Evolutionary conservation across 495 filamentous ascomycete species (phyloP).

Genomic region (Penicillium silybi): DNA sequence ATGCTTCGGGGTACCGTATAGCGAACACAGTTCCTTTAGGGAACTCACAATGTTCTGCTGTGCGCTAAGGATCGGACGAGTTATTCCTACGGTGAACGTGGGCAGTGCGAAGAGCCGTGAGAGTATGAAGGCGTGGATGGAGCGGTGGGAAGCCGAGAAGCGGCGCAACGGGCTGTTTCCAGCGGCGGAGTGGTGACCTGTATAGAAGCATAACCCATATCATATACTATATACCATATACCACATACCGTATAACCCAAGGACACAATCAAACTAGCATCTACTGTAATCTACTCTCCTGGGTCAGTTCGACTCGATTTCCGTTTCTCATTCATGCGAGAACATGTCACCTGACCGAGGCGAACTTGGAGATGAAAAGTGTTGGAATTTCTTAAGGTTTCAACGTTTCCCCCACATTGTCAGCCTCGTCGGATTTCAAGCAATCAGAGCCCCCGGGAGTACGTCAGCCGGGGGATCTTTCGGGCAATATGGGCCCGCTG

Average conservation of each 20-base stretch:
- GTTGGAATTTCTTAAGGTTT: no score
- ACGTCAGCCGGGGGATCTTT: not conserved
- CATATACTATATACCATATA: not conserved
- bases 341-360: no score
- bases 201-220: not conserved
- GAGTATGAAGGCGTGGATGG: conserved; percentile 88
- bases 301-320: no score
- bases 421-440: not conserved
- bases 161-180: conserved; percentile 69
- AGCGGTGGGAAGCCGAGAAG: conserved; percentile 82
- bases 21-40: conserved; percentile 89
- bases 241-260: not conserved
- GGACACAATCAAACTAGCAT: not conserved
- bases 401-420: not conserved
- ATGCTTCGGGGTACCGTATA: conserved; percentile 91
- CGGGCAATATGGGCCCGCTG: no score
- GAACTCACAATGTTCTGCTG: conserved; percentile 94
- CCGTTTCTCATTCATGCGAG: no score
- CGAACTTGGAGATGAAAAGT: no score
- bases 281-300: not conserved
- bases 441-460: not conserved
- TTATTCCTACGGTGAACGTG: conserved; percentile 94
- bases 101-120: conserved; percentile 65
- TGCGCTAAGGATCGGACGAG: conserved; percentile 75
- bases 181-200: conserved; percentile 29